Percentiles rank a stretch among this genome's conserved stretches.
phyloP scores from a whole-genome alignment of 2,329 filamentous ascomycete species.

The Tolypocladium capitatum region DNA sequence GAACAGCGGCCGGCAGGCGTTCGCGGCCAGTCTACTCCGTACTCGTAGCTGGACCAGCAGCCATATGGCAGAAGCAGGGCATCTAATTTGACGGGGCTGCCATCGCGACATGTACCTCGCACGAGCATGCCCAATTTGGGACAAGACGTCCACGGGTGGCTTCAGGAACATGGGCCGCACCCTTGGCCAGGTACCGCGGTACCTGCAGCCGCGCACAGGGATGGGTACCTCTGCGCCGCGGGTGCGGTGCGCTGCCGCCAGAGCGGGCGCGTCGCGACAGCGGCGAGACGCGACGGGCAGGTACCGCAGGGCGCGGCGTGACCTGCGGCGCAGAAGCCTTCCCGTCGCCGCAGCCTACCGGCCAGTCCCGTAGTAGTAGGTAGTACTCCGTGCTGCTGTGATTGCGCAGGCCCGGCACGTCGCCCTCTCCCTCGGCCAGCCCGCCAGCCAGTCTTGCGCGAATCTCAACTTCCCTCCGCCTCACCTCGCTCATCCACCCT shows the following conservation, averaged over 20 bases:
- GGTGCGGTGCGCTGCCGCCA: neutral
- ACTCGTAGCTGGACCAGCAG: neutral
- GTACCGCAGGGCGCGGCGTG: neutral
- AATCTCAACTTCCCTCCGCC: neutral
- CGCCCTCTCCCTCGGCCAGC: neutral
- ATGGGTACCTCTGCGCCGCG: neutral
- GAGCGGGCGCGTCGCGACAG: neutral
- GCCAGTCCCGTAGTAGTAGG: too few species aligned
- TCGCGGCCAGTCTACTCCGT: neutral
- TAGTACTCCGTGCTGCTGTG: too few species aligned
- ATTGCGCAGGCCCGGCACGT: neutral
- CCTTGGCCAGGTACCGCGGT: neutral
- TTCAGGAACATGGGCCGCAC: neutral
- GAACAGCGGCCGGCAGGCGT: too few species aligned
- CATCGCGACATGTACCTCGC: neutral
- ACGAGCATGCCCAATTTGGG: neutral
- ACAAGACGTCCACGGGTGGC: neutral
- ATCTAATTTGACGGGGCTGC: neutral
- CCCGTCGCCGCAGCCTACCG: too few species aligned
- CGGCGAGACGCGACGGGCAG: neutral
- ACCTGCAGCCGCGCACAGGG: neutral
- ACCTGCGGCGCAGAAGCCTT: conserved; percentile 2
- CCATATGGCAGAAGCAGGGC: neutral
- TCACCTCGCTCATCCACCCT: neutral
- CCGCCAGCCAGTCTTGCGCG: neutral